A percentile compares a stretch with the other conserved stretches of the same genome.
Conservation (phyloP, 1,139 yeast genomes). For the Suhomyces taliae region DNA sequence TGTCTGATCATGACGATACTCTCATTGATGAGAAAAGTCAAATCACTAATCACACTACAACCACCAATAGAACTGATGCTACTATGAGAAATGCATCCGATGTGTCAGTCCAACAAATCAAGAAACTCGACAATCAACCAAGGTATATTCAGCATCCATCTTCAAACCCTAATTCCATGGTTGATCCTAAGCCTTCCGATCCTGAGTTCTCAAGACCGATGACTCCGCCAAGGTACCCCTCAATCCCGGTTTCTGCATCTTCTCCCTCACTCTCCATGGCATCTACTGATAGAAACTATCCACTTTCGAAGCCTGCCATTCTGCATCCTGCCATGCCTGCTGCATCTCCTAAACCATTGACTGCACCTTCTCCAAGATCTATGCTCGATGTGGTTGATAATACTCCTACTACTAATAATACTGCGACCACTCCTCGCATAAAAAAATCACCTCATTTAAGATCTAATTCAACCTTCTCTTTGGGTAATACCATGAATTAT, state of each 20-base stretch:
- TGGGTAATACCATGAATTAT: slow-evolving; percentile 7
- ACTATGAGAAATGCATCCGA: slow-evolving; percentile 7
- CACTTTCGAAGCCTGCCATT: slow-evolving; percentile 12
- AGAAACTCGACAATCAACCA: not conserved
- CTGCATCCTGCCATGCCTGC: not conserved
- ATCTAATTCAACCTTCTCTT: slow-evolving; percentile 31
- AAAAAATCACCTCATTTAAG: slow-evolving; percentile 26
- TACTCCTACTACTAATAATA: not conserved
- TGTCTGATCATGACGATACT: slow-evolving; percentile 27
- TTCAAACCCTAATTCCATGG: not conserved
- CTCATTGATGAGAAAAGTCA: slow-evolving; percentile 19
- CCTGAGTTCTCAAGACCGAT: slow-evolving; percentile 1
- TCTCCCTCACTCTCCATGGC: slow-evolving; percentile 13
- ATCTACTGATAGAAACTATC: slow-evolving; percentile 3
- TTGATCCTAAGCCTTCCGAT: not conserved
- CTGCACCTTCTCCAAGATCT: slow-evolving; percentile 2
- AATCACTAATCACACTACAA: slow-evolving; percentile 1
- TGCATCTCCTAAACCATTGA: slow-evolving; percentile 1
- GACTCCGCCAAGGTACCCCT: slow-evolving; percentile 5
- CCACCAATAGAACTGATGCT: slow-evolving; percentile 2
- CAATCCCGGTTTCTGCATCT: slow-evolving; percentile 9
- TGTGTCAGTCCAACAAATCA: not conserved
- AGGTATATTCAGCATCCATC: not conserved
- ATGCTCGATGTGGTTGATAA: slow-evolving; percentile 3
- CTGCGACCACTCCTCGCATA: not conserved